Conservation (phyloP, 805 yeast species). For the Candida coleopterorum region DNA sequence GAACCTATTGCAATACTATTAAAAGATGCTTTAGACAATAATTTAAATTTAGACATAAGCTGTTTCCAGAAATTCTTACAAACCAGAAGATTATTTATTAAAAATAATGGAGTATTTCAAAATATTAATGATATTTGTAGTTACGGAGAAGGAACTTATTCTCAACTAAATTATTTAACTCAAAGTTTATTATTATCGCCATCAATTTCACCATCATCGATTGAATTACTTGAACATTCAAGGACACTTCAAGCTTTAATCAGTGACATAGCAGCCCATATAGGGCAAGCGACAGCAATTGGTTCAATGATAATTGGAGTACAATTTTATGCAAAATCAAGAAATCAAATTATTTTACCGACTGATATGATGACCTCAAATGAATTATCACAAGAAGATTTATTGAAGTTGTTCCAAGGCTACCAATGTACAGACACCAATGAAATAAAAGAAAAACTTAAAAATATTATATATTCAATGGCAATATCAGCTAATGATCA, state of each 20-base stretch:
- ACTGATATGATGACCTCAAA: constrained; percentile 50
- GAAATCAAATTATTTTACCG: constrained; percentile 57
- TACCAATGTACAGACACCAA: constrained; percentile 24
- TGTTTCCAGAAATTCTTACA: constrained; percentile 57
- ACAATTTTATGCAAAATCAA: constrained; percentile 48
- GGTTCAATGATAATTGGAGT: constrained; percentile 60
- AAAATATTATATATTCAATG: constrained; percentile 61
- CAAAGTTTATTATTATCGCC: constrained; percentile 59
- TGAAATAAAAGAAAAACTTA: constrained; percentile 35
- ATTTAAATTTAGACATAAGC: constrained; percentile 46
- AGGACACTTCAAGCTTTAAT: constrained; percentile 38
- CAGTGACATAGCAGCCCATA: constrained; percentile 67
- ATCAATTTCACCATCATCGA: constrained; percentile 51
- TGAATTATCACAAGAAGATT: constrained; percentile 58
- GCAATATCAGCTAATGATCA: constrained; percentile 81
- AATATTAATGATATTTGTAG: constrained; percentile 58
- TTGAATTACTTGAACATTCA: constrained; percentile 44
- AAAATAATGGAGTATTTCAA: constrained; percentile 35
- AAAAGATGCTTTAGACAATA: constrained; percentile 46
- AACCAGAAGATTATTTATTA: constrained; percentile 51
- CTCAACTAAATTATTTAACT: constrained; percentile 66
- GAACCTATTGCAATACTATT: constrained; percentile 66
- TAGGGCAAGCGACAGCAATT: constrained; percentile 77
- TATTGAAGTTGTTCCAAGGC: constrained; percentile 46
- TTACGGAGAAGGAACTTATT: constrained; percentile 74